phyloP scores from a whole-genome alignment of 306 rosid species.

The Alnus glutinosa region DNA sequence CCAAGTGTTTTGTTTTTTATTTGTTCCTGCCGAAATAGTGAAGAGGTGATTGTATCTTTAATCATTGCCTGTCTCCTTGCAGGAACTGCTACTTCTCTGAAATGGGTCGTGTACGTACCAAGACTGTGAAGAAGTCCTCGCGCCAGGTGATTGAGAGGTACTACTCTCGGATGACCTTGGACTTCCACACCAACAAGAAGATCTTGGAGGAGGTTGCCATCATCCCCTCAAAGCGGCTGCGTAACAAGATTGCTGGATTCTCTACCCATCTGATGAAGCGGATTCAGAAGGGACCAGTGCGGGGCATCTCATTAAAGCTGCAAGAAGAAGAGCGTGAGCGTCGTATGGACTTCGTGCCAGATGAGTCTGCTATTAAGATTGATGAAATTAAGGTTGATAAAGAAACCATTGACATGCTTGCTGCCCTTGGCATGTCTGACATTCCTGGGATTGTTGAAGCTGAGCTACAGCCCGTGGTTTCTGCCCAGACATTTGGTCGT shows the following conservation, averaged over 20 bases:
- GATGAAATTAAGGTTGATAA: conserved; percentile 36
- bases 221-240: conserved; percentile 43
- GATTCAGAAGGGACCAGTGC: conserved; percentile 45
- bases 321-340: conserved; percentile 44
- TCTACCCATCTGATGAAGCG: conserved; percentile 47
- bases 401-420: conserved; percentile 42
- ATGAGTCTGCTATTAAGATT: conserved; percentile 33
- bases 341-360: conserved; percentile 46
- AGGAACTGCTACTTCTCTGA: background rate
- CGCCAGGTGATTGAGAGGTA: conserved; percentile 44
- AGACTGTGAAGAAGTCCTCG: conserved; percentile 46
- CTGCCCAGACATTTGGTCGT: conserved; percentile 32
- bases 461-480: conserved; percentile 26
- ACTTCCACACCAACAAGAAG: conserved; percentile 50
- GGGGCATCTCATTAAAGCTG: conserved; percentile 40
- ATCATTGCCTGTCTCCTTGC: too few relatives aligned
- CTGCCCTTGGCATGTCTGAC: conserved; percentile 34
- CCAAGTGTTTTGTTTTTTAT: too few relatives aligned
- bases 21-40: background rate
- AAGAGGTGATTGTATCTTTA: background rate
- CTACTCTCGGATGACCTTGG: conserved; percentile 44
- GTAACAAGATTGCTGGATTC: conserved; percentile 48
- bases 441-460: conserved; percentile 39
- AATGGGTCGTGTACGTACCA: conserved; percentile 48
- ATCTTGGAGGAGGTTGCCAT: conserved; percentile 43